A percentile compares a stretch with the other conserved stretches of the same genome.
These are phyloP conservation scores for Pleurotus platypus DNA, from an alignment of 768 basidiomycete species.

Conservation along the genomic window DNA sequence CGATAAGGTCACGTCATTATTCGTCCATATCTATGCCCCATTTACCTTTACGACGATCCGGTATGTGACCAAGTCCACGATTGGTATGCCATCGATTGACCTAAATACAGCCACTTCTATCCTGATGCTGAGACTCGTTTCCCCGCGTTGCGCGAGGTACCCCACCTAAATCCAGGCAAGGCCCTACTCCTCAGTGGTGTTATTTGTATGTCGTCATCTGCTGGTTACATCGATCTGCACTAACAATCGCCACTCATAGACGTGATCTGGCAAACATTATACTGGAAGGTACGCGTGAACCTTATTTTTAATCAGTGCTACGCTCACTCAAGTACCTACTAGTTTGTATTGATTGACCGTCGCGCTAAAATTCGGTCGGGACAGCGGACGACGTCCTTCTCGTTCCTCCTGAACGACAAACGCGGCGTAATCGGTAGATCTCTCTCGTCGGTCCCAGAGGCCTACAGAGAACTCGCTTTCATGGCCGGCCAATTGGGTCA, in stretches of 20 bases:
- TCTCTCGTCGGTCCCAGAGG: conserved; percentile 55
- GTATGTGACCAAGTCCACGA: conserved; percentile 34
- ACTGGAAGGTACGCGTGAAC: conserved; percentile 70
- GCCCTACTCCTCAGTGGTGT: conserved; percentile 78
- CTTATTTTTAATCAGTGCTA: no score
- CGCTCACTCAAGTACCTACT: not conserved
- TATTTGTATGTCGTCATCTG: conserved; percentile 60
- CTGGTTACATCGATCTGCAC: no score
- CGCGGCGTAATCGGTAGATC: conserved; percentile 76
- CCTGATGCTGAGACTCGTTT: conserved; percentile 76
- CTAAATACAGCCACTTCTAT: conserved; percentile 75
- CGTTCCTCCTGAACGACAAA: conserved; percentile 85
- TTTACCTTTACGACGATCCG: conserved; percentile 89
- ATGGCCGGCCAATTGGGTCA: conserved; percentile 82
- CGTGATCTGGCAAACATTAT: conserved; percentile 86
- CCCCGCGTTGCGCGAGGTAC: conserved; percentile 75
- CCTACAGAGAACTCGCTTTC: conserved; percentile 68
- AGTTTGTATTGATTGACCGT: conserved; percentile 87
- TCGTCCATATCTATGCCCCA: conserved; percentile 92
- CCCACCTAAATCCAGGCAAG: conserved; percentile 61
- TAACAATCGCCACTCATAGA: conserved; percentile 41
- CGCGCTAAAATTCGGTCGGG: conserved; percentile 89
- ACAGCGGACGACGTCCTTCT: conserved; percentile 86
- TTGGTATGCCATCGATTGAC: not conserved
- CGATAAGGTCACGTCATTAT: conserved; percentile 94